Evolutionary conservation across 140 eudicot species (phyloP).

Genomic region (Erigeron philadelphicus): DNA sequence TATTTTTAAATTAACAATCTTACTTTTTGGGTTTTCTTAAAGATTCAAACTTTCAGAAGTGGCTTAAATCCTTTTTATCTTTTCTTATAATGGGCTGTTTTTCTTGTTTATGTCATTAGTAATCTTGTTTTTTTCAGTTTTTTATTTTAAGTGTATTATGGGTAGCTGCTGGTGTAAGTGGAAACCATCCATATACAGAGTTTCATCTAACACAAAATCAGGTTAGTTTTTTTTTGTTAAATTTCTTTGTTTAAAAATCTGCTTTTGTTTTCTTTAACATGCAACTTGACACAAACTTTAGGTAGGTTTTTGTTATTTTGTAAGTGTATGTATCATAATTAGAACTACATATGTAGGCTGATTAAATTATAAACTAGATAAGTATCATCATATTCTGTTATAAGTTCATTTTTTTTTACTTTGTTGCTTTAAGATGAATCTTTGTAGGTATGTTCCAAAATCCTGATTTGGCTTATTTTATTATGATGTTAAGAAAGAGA

Average conservation of each 20-base stretch:
- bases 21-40: constrained; percentile 12
- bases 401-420: neutral
- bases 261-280: constrained; percentile 15
- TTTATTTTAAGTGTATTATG: constrained; percentile 35
- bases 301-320: neutral
- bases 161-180: constrained; percentile 83
- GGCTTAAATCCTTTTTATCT: constrained; percentile 18
- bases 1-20: constrained; percentile 17
- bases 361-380: constrained; percentile 15
- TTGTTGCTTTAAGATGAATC: constrained; percentile 18
- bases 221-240: constrained; percentile 37
- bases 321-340: neutral
- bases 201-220: constrained; percentile 63
- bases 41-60: constrained; percentile 29
- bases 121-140: constrained; percentile 13
- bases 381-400: constrained; percentile 24
- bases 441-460: constrained; percentile 24
- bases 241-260: neutral
- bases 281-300: constrained; percentile 9
- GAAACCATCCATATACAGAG: constrained; percentile 60
- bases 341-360: constrained; percentile 2
- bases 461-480: constrained; percentile 23
- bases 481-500: constrained; percentile 14
- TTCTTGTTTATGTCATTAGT: constrained; percentile 15
- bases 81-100: constrained; percentile 25